Conservation (phyloP, 2,329 filamentous ascomycete genomes). For the Sporothrix euskadiensis region DNA sequence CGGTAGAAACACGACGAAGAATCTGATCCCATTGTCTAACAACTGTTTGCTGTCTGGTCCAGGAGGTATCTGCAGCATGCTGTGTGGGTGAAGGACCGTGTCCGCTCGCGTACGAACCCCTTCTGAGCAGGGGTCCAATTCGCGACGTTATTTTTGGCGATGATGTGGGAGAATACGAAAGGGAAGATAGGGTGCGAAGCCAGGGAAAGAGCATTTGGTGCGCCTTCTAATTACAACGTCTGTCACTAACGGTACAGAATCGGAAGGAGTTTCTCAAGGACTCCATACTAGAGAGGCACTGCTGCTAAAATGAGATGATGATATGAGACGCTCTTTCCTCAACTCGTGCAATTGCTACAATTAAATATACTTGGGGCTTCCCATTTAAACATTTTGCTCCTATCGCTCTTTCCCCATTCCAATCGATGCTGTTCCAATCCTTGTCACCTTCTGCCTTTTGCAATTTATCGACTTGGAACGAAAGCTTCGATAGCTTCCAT, state of each 20-base stretch:
- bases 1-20: not conserved
- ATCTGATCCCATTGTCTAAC: not conserved
- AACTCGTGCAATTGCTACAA: not conserved
- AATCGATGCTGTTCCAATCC: not conserved
- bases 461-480: not conserved
- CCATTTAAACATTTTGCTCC: not conserved
- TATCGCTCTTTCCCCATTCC: not conserved
- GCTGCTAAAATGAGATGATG: not conserved
- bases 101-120: conserved; percentile 9
- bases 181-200: not conserved
- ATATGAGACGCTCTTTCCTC: conserved; percentile 13
- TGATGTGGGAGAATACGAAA: not conserved
- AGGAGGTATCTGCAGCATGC: not conserved
- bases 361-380: not conserved
- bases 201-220: not conserved
- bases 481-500: conserved; percentile 20
- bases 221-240: not conserved
- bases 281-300: not conserved
- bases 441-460: not conserved
- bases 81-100: not conserved
- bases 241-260: not conserved
- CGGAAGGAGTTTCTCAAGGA: not conserved
- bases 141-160: conserved; percentile 25
- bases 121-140: not conserved
- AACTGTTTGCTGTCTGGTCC: not conserved